Conservation (phyloP, 495 filamentous ascomycete genomes). For the Aspergillus affinis region DNA sequence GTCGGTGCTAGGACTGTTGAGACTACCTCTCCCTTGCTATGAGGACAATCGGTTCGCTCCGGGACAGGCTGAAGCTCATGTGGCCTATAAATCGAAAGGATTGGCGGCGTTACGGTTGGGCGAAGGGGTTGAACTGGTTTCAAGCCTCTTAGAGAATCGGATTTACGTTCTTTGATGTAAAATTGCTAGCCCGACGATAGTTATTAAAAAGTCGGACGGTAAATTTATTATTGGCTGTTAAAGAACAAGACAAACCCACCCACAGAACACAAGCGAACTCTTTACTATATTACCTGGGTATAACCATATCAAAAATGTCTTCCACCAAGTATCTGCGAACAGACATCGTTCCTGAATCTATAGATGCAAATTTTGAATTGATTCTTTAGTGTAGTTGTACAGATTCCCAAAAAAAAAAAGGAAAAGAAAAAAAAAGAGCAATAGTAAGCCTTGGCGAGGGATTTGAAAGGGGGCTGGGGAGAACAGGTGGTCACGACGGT, state of each 20-base stretch:
- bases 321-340: neutral
- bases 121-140: neutral
- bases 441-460: slow-evolving; percentile 12
- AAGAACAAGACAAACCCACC: neutral
- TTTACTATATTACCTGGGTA: neutral
- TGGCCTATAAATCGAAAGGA: neutral
- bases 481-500: neutral
- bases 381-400: slow-evolving; percentile 41
- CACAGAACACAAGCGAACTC: neutral
- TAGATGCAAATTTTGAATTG: slow-evolving; percentile 7
- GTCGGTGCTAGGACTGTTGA: slow-evolving; percentile 19
- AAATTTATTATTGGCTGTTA: neutral
- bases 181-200: neutral
- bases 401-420: slow-evolving; percentile 34
- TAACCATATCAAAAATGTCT: no score
- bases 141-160: neutral
- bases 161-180: neutral
- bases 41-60: neutral
- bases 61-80: neutral
- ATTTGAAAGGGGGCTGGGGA: slow-evolving; percentile 15
- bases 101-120: neutral
- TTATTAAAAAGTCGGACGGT: no score
- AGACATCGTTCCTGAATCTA: neutral
- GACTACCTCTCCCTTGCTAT: slow-evolving; percentile 7
- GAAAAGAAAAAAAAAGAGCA: slow-evolving; percentile 25